phyloP scores from a whole-genome alignment of 2,329 filamentous ascomycete species.

The Colletotrichum sp. region DNA sequence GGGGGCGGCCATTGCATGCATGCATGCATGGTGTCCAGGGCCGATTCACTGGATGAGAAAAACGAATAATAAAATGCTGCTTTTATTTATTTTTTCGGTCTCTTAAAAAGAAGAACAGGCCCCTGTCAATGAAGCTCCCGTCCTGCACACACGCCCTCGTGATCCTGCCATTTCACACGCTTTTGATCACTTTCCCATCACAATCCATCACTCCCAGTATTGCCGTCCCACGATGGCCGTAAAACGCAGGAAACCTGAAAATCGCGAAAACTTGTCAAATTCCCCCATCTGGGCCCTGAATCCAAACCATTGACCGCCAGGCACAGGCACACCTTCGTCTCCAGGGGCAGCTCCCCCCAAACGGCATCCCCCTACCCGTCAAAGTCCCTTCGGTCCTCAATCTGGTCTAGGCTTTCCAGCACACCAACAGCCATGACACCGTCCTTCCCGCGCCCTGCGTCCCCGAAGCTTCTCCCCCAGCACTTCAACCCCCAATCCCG shows the following conservation, averaged over 20 bases:
- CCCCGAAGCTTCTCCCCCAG: neutral
- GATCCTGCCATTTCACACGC: neutral
- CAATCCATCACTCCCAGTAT: neutral
- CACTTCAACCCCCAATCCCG: neutral
- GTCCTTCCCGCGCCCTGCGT: neutral
- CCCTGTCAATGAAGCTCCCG: neutral
- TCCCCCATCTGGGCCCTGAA: neutral
- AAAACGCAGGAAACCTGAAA: neutral
- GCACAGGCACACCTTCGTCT: neutral
- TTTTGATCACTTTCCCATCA: conserved; percentile 7
- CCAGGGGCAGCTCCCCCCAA: neutral
- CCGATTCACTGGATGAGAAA: neutral
- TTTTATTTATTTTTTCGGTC: neutral
- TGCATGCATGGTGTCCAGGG: neutral
- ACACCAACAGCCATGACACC: neutral
- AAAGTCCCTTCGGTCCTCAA: neutral
- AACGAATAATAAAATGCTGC: neutral
- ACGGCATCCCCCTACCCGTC: neutral
- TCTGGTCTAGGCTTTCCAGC: neutral
- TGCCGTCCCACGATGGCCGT: conserved; percentile 1
- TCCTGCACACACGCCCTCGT: conserved; percentile 1
- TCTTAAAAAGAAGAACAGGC: neutral
- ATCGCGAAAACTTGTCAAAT: neutral
- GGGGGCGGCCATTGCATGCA: neutral
- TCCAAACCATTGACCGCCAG: neutral